A percentile compares a stretch with the other conserved stretches of the same genome.
phyloP scores from a whole-genome alignment of 768 basidiomycete genomes.

The Mycena olivaceomarginata region DNA sequence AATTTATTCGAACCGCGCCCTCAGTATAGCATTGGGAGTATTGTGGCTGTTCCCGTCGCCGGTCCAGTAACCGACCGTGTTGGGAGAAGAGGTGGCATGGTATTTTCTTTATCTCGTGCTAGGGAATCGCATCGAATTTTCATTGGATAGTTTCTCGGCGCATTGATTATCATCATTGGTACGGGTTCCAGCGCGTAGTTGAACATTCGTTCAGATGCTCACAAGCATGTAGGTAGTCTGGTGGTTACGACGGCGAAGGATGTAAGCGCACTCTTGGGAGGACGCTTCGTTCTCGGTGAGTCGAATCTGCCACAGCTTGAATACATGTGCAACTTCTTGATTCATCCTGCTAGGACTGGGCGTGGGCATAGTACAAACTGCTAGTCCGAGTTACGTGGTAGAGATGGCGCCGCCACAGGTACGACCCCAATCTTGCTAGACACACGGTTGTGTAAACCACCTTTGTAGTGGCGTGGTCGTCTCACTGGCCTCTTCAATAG shows the following conservation, averaged over 20 bases:
- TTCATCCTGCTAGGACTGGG: slow-evolving; percentile 28
- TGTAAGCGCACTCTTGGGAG: slow-evolving; percentile 37
- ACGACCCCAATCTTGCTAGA: background rate
- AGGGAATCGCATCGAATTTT: background rate
- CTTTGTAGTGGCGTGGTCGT: slow-evolving; percentile 42
- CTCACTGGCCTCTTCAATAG: slow-evolving; percentile 42
- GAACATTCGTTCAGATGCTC: background rate
- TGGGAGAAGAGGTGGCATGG: slow-evolving; percentile 43
- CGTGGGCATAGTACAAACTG: slow-evolving; percentile 44
- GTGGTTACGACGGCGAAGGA: slow-evolving; percentile 34
- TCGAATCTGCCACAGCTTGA: background rate
- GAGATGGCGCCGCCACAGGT: slow-evolving; percentile 45
- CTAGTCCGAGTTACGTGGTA: slow-evolving; percentile 40
- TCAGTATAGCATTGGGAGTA: slow-evolving; percentile 40
- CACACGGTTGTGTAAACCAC: background rate
- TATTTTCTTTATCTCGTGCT: background rate
- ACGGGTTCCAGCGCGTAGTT: background rate
- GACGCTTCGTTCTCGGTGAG: slow-evolving; percentile 41
- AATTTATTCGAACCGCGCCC: background rate
- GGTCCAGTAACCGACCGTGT: slow-evolving; percentile 41
- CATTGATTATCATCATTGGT: slow-evolving; percentile 41
- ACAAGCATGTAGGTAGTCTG: slow-evolving; percentile 25
- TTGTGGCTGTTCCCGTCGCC: slow-evolving; percentile 41
- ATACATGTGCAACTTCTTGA: background rate
- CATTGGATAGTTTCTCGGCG: slow-evolving; percentile 35